Percentiles rank a stretch among this genome's conserved stretches.
Evolutionary conservation across 2,329 filamentous ascomycete genomes (phyloP).

Genomic region (Fusarium proliferatum): DNA sequence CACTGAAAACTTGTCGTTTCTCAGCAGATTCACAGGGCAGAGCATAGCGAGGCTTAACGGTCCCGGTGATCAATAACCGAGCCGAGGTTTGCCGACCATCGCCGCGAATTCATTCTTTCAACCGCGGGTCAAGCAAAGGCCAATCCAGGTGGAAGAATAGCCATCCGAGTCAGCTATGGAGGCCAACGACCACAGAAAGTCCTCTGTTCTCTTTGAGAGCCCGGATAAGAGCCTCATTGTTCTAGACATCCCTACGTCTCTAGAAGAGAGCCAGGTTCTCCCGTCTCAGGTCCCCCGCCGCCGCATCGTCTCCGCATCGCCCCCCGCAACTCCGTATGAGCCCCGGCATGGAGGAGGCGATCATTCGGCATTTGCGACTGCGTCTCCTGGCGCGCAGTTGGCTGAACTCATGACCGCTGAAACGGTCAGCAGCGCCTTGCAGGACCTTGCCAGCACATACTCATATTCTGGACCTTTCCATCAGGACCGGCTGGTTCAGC

Average conservation of each 20-base stretch:
- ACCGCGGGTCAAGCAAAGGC: conserved; percentile 12
- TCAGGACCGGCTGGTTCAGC: conserved; percentile 53
- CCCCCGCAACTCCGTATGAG: conserved; percentile 62
- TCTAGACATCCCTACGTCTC: conserved; percentile 76
- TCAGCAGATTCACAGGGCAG: conserved; percentile 16
- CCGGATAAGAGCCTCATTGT: conserved; percentile 61
- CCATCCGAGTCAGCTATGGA: conserved; percentile 6
- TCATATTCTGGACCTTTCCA: conserved; percentile 58
- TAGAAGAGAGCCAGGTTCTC: conserved; percentile 72
- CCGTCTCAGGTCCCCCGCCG: conserved; percentile 50
- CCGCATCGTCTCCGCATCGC: conserved; percentile 59
- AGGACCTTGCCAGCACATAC: conserved; percentile 46
- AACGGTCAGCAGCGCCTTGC: conserved; percentile 57
- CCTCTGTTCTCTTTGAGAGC: conserved; percentile 51
- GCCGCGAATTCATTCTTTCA: conserved; percentile 30
- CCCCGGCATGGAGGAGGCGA: conserved; percentile 46
- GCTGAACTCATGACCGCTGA: conserved; percentile 65
- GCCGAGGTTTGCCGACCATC: conserved; percentile 47
- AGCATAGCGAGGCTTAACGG: not conserved
- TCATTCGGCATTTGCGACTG: conserved; percentile 43
- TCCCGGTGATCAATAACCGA: conserved; percentile 43
- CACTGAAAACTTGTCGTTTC: conserved; percentile 12
- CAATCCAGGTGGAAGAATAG: conserved; percentile 17
- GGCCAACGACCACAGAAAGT: conserved; percentile 17
- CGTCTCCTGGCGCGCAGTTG: conserved; percentile 60